Evolutionary conservation across 805 yeast species (phyloP).

Genomic region (Scheffersomyces amazonensis): DNA sequence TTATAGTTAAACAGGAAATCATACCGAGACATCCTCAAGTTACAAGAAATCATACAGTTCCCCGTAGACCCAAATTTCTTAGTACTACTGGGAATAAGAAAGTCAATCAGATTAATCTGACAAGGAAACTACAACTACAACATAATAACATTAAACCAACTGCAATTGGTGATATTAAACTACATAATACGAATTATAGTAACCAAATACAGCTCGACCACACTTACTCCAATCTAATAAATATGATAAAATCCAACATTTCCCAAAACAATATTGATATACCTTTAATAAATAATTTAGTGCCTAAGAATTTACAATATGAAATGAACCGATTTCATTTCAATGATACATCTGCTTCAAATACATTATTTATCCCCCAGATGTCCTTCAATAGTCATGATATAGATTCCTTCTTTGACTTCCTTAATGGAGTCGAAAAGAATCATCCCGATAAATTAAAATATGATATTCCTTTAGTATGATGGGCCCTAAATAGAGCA

Average conservation of each 20-base stretch:
- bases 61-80: too few species aligned
- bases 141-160: background rate
- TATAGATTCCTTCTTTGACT: conserved; percentile 22
- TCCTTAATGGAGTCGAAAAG: background rate
- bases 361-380: background rate
- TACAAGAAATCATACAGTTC: too few species aligned
- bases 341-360: conserved; percentile 3
- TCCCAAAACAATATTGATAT: conserved; percentile 16
- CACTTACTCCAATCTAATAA: conserved; percentile 18
- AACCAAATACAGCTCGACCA: conserved; percentile 12
- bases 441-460: background rate
- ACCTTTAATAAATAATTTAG: conserved; percentile 17
- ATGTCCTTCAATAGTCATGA: conserved; percentile 9
- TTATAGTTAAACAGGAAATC: too few species aligned
- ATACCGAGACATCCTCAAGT: too few species aligned
- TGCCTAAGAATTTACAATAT: conserved; percentile 21
- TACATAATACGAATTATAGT: background rate
- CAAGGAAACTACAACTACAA: too few species aligned
- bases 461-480: background rate
- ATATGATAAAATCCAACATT: conserved; percentile 12
- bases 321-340: conserved; percentile 18
- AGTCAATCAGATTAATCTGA: too few species aligned
- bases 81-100: too few species aligned
- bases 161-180: background rate
- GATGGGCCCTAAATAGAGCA: conserved; percentile 12